Percentiles rank a stretch among this genome's conserved stretches.
Conservation (phyloP, 192 early-diverging fungal species). For the Gigaspora rosea region DNA sequence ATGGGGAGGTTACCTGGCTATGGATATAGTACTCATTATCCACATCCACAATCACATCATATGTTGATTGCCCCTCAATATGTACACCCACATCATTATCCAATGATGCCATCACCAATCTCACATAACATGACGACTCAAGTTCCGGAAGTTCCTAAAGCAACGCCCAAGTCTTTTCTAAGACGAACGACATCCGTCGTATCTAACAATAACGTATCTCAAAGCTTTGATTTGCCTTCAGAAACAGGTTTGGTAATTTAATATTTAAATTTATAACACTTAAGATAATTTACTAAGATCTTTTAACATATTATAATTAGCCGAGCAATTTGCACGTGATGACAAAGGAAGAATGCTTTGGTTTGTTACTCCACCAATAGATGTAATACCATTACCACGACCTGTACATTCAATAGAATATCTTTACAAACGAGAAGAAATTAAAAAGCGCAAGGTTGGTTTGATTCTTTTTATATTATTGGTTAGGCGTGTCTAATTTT, state of each 20-base stretch:
- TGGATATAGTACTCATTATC: neutral
- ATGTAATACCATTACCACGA: slow-evolving; percentile 40
- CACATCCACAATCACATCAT: slow-evolving; percentile 30
- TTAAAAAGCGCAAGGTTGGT: neutral
- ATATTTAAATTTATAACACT: slow-evolving; percentile 10
- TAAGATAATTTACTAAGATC: neutral
- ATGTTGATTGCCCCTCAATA: neutral
- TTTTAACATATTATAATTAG: neutral
- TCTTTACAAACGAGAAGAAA: slow-evolving; percentile 1
- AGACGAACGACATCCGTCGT: no score
- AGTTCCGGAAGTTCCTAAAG: neutral
- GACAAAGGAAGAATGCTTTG: slow-evolving; percentile 42
- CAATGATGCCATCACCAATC: slow-evolving; percentile 4
- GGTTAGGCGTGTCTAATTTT: no score
- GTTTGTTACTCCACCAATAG: slow-evolving; percentile 46
- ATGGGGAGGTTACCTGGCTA: slow-evolving; percentile 21
- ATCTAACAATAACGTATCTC: slow-evolving; percentile 32
- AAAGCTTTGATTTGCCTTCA: slow-evolving; percentile 37
- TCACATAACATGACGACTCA: slow-evolving; percentile 9
- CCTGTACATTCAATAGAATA: slow-evolving; percentile 47
- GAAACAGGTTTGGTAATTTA: slow-evolving; percentile 33
- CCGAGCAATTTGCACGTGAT: slow-evolving; percentile 39
- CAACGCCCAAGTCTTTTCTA: slow-evolving; percentile 22
- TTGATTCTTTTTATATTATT: neutral
- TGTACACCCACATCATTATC: slow-evolving; percentile 29